Percentiles rank a stretch among this genome's conserved stretches.
Evolutionary conservation across 176 grass and related monocot genomes (phyloP).

Genomic region (Zizania latifolia): DNA sequence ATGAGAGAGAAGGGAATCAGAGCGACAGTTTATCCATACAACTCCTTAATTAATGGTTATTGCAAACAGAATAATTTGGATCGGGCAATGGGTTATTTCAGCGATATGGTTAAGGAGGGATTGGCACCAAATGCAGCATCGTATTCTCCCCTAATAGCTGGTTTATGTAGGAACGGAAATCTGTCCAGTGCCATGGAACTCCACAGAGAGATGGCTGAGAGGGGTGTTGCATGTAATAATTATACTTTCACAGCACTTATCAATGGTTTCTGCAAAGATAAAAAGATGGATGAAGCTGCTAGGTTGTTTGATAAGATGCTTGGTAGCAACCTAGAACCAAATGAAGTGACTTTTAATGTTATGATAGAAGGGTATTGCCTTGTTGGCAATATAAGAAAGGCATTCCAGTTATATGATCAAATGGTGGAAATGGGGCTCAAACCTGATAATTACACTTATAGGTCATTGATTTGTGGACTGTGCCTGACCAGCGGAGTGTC

Average conservation of each 20-base stretch:
- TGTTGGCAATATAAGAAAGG: constrained; percentile 44
- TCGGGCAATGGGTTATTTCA: constrained; percentile 38
- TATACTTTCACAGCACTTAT: constrained; percentile 67
- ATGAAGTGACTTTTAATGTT: constrained; percentile 75
- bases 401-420: constrained; percentile 68
- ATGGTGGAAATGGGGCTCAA: constrained; percentile 52
- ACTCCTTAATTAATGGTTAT: constrained; percentile 71
- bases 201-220: constrained; percentile 44
- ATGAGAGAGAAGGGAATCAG: constrained; percentile 47
- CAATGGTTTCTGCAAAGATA: constrained; percentile 56
- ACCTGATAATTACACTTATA: constrained; percentile 79
- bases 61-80: constrained; percentile 48
- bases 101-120: constrained; percentile 43
- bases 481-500: constrained; percentile 34
- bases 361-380: constrained; percentile 71
- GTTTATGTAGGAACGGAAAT: constrained; percentile 50
- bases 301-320: constrained; percentile 62
- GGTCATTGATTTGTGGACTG: constrained; percentile 64
- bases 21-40: constrained; percentile 72
- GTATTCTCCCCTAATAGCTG: constrained; percentile 54
- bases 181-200: constrained; percentile 47
- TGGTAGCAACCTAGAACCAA: constrained; percentile 37
- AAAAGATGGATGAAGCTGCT: constrained; percentile 60
- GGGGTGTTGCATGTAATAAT: constrained; percentile 44
- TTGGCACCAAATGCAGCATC: constrained; percentile 52